Conservation (phyloP, 2,329 filamentous ascomycete species). For the Boeremia exigua region DNA sequence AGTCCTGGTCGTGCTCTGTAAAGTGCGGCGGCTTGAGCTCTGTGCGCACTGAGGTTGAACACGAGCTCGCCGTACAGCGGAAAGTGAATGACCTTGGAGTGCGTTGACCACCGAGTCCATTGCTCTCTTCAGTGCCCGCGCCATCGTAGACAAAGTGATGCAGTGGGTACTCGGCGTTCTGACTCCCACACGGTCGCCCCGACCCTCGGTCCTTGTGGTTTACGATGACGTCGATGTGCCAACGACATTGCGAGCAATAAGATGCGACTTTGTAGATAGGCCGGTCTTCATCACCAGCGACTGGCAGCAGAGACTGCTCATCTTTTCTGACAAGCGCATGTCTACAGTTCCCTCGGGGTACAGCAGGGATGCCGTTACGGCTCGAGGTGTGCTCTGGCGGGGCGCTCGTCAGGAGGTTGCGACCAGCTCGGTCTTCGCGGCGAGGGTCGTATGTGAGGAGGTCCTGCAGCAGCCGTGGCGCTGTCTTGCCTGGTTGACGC, state of each 20-base stretch:
- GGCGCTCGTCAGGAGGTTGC: constrained; percentile 64
- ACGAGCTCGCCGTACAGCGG: constrained; percentile 64
- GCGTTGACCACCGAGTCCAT: constrained; percentile 26
- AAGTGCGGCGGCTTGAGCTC: constrained; percentile 61
- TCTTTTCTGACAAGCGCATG: constrained; percentile 66
- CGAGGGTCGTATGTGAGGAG: constrained; percentile 60
- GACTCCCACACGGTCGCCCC: constrained; percentile 49
- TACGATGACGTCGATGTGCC: constrained; percentile 65
- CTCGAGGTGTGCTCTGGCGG: constrained; percentile 59
- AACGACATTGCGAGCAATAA: constrained; percentile 66
- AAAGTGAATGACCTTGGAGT: constrained; percentile 51
- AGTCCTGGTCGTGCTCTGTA: constrained; percentile 52
- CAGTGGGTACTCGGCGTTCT: constrained; percentile 59
- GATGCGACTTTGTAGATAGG: constrained; percentile 63
- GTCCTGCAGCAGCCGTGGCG: constrained; percentile 59
- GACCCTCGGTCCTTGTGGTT: constrained; percentile 55
- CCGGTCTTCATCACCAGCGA: constrained; percentile 49
- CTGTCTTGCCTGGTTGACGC: constrained; percentile 55
- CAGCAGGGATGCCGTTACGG: constrained; percentile 38
- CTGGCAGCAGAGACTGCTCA: constrained; percentile 59
- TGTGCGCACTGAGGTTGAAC: constrained; percentile 61
- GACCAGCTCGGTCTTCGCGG: constrained; percentile 52
- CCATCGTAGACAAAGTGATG: constrained; percentile 63
- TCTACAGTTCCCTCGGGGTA: constrained; percentile 57
- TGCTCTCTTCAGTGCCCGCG: constrained; percentile 13